Base-by-base conservation (phyloP, 2,329 filamentous ascomycete species). In the Talaromyces sp. region DNA sequence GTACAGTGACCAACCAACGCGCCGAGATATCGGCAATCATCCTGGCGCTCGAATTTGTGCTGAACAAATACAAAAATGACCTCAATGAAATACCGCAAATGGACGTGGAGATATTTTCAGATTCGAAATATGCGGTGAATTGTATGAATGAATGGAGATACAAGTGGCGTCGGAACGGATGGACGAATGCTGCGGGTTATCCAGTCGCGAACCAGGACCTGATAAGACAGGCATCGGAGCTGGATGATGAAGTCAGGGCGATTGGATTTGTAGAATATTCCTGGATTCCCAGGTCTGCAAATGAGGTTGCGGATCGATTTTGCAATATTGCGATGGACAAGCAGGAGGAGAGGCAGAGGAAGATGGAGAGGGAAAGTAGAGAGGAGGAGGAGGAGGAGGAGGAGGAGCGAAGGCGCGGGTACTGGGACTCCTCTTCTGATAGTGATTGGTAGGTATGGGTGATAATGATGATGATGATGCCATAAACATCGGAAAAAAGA, bases 131-230 rank as follows among this genome's bases (percentile, higher is more conserved):
- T 37, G 41, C 62, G n/a, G 52, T 49, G n/a, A 31, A 31, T 10
- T 63, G 52, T 17, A 63, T 63, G 62, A 57, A 35, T n/a, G n/a
- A 13, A 9, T 63, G 61, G 50, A 58, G 58, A 3, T 58, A 63
- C 25, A 63, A 63, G 35, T 63, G 61, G 61, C 6, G 1, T 17
- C 10, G 11, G 1, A 49, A 49, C 13, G 22, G 45, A 49, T 49
- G 45, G 45, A 49, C 11, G 19, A 49, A 49, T 17, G 25, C 22
- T 7, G 45, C 45, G 25, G 45, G 45, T 15, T 8, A 49, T 17
- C 10, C 22, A 15, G 45, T 49, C 15, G 45, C 22, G 22, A 49
- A 49, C 15, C 45, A 15, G 15, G 45, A 49, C 2, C 2, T 49
- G 22, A 49, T 27, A 7, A 7, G 15, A 10, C 4, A 25, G 45